phyloP scores from a whole-genome alignment of 805 yeast species.

The Schizosaccharomyces lindneri region DNA sequence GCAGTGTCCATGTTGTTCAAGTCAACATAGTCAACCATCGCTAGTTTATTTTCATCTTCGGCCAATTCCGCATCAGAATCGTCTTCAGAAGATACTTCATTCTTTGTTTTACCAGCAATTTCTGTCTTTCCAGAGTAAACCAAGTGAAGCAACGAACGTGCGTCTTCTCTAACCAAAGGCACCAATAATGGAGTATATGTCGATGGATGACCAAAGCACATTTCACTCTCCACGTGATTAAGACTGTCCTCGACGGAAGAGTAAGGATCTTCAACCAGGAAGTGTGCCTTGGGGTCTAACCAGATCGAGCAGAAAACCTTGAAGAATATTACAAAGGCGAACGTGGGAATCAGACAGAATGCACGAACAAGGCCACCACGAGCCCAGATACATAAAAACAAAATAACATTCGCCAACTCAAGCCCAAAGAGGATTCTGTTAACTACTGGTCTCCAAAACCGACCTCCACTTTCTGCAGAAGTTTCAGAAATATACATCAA shows the following conservation, averaged over 20 bases:
- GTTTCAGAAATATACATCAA: slow-evolving; percentile 16
- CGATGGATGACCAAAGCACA: slow-evolving; percentile 1
- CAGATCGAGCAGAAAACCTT: not conserved
- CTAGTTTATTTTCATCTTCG: not conserved
- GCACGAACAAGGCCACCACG: slow-evolving; percentile 7
- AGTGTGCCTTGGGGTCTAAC: not conserved
- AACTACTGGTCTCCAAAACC: slow-evolving; percentile 15
- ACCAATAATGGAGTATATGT: not conserved
- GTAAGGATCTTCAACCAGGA: not conserved
- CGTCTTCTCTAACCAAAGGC: not conserved
- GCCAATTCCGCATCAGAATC: not conserved
- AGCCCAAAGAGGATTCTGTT: slow-evolving; percentile 14
- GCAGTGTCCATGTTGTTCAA: not conserved
- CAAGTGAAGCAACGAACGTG: not conserved
- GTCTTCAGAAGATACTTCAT: not conserved
- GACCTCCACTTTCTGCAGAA: slow-evolving; percentile 16
- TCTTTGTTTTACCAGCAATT: not conserved
- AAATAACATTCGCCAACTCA: slow-evolving; percentile 16
- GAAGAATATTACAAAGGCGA: not conserved
- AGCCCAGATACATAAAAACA: slow-evolving; percentile 16
- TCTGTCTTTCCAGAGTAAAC: not conserved
- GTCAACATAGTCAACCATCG: not conserved
- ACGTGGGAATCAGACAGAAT: not conserved
- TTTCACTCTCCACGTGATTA: not conserved
- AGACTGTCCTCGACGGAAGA: not conserved